Evolutionary conservation across 2,329 filamentous ascomycete genomes (phyloP).

Genomic region (Colletotrichum gigasporum): DNA sequence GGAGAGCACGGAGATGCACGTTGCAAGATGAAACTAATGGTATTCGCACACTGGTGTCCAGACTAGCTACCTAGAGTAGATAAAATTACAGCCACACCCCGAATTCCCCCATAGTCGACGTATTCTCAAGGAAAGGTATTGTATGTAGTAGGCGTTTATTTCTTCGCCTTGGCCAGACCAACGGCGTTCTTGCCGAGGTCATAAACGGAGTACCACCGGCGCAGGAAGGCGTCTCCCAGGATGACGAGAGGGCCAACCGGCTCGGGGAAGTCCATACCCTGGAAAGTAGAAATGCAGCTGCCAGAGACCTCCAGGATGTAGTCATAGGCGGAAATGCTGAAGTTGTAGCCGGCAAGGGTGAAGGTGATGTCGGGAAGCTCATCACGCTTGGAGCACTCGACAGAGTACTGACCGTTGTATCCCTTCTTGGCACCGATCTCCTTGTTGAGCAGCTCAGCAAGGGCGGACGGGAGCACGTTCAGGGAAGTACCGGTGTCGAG

Average conservation of each 20-base stretch:
- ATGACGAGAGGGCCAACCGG: constrained; percentile 93
- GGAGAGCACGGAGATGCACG: too few relatives aligned
- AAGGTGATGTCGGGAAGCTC: constrained; percentile 91
- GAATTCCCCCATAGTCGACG: not conserved
- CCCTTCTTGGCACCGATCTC: constrained; percentile 98
- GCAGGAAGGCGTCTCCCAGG: constrained; percentile 86
- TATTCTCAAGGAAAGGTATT: constrained; percentile 11
- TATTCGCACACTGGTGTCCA: constrained; percentile 30
- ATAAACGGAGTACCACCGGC: constrained; percentile 95
- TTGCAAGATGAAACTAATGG: constrained; percentile 20
- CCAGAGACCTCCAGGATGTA: constrained; percentile 97
- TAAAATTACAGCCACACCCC: constrained; percentile 26
- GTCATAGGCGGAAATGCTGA: constrained; percentile 87
- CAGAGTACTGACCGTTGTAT: constrained; percentile 94
- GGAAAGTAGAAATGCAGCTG: constrained; percentile 96
- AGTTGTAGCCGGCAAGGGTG: constrained; percentile 89
- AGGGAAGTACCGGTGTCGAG: constrained; percentile 98
- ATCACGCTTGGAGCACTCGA: constrained; percentile 88
- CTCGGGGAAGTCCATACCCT: constrained; percentile 93
- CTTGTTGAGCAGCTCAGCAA: constrained; percentile 96
- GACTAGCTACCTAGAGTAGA: constrained; percentile 25
- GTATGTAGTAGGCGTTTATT: constrained; percentile 36
- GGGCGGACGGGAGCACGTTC: constrained; percentile 89
- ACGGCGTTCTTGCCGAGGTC: constrained; percentile 90
- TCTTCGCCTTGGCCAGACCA: constrained; percentile 86